Conservation (phyloP, 1,139 yeast species). For the Kodamaea alishanica region DNA sequence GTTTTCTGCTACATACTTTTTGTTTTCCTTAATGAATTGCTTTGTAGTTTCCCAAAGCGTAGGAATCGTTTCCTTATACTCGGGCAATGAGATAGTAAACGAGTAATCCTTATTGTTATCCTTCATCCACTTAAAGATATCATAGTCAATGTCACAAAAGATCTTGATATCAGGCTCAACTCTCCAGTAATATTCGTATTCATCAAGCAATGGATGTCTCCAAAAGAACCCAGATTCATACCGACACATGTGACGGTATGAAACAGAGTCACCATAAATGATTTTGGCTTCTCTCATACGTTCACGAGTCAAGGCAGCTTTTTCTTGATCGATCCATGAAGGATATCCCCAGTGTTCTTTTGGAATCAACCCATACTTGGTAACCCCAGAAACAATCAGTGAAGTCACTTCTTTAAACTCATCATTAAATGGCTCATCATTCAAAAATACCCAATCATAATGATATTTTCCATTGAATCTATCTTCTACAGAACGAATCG, state of each 20-base stretch:
- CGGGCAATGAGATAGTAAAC: conserved; percentile 80
- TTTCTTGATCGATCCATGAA: conserved; percentile 53
- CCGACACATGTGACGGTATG: conserved; percentile 88
- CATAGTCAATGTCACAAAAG: conserved; percentile 78
- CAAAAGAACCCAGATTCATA: conserved; percentile 88
- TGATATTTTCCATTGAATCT: conserved; percentile 40
- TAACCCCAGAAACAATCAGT: conserved; percentile 35
- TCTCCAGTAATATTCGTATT: conserved; percentile 89
- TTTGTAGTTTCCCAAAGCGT: conserved; percentile 80
- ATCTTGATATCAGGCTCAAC: conserved; percentile 84
- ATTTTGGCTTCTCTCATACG: conserved; percentile 49
- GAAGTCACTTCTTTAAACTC: conserved; percentile 36
- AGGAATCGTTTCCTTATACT: conserved; percentile 74
- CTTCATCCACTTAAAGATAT: conserved; percentile 76
- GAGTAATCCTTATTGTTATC: conserved; percentile 72
- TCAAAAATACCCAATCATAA: conserved; percentile 48
- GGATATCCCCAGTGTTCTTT: conserved; percentile 53
- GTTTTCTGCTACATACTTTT: conserved; percentile 60
- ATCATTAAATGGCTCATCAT: conserved; percentile 40
- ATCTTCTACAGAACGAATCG: conserved; percentile 46
- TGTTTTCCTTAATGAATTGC: conserved; percentile 60
- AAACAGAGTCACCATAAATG: conserved; percentile 57
- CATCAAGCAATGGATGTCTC: conserved; percentile 66
- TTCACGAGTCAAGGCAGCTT: conserved; percentile 51
- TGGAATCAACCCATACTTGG: conserved; percentile 44